Evolutionary conservation across 768 basidiomycete genomes (phyloP), one percentile per base, ranked within the genome.

Genomic region (Cubamyces lactineus): DNA sequence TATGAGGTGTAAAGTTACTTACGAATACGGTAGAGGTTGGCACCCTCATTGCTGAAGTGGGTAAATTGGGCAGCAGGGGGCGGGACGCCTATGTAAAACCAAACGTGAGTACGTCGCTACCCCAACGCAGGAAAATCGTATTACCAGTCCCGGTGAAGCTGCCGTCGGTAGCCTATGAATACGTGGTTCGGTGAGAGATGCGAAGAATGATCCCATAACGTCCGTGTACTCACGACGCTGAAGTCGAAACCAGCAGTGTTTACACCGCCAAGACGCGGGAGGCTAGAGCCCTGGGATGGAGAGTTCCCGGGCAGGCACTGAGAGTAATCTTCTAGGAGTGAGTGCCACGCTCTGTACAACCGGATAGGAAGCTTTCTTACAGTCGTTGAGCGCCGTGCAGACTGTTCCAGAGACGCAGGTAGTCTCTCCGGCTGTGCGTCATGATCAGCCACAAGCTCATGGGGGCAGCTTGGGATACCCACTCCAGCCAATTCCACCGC

Each of bases 171-270:
- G 69, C 54, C 64, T 58, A 19, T 24, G 9, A 7, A 11, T 4
- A 0, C 50, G 2, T 13, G 13, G 6, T 19, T 53, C 41, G 56
- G 24, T 5, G 21, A 23, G 15, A 6, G 5, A 1, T 23, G 30
- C 16, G 1, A 3, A n/a, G 5, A 2, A 16, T 0, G 16, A 24
- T 9, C 8, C 46, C 11, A 16, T 3, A 26, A 15, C 45, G 21
- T 5, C 47, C 19, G 9, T 1, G 28, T 11, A 65, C 78, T 53
- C 64, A 79, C 78, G 13, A 78, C 78, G 24, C 70, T 74, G 70
- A 82, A 81, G 65, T 81, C 80, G 62, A 76, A 81, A 11, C 81
- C 80, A 52, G 80, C 80, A 40, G 78, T 79, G 68, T 83, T 83
- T 5, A 83, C 81, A 62, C 81, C 81, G 7, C 80, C 80, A 12